phyloP scores from a whole-genome alignment of 495 filamentous ascomycete genomes.

The Geopyxis carbonaria region DNA sequence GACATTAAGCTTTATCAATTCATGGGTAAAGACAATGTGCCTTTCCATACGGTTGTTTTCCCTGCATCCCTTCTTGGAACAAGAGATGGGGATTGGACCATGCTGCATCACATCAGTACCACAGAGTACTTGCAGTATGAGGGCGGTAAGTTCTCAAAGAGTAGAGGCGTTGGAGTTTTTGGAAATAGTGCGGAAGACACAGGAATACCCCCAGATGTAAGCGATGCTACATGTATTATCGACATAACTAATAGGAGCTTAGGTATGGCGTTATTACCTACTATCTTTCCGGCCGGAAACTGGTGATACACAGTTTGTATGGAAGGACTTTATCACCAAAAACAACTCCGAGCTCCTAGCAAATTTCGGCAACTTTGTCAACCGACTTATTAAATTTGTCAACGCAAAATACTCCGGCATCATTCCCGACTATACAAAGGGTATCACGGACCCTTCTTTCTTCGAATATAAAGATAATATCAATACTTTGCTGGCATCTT shows the following conservation, averaged over 20 bases:
- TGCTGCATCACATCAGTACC: slow-evolving; percentile 71
- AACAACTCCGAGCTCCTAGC: slow-evolving; percentile 87
- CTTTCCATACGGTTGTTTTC: slow-evolving; percentile 89
- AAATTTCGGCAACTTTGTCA: slow-evolving; percentile 87
- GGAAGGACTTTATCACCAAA: slow-evolving; percentile 61
- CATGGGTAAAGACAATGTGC: slow-evolving; percentile 95
- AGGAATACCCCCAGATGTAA: slow-evolving; percentile 48
- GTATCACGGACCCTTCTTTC: slow-evolving; percentile 30
- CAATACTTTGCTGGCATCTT: slow-evolving; percentile 46
- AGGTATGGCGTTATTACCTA: slow-evolving; percentile 90
- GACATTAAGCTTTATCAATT: slow-evolving; percentile 89
- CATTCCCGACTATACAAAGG: slow-evolving; percentile 47
- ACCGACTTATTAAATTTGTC: slow-evolving; percentile 82
- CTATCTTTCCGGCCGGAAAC: slow-evolving; percentile 77
- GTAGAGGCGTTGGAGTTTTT: slow-evolving; percentile 75
- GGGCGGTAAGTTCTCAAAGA: slow-evolving; percentile 90
- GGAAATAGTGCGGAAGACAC: slow-evolving; percentile 77
- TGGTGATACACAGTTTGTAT: slow-evolving; percentile 77
- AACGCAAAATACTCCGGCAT: slow-evolving; percentile 53
- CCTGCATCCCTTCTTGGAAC: slow-evolving; percentile 76
- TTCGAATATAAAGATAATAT: slow-evolving; percentile 45
- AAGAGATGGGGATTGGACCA: slow-evolving; percentile 65
- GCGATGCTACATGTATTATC: neutral
- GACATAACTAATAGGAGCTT: neutral
- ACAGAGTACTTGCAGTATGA: slow-evolving; percentile 97